These are phyloP conservation scores for Clitopilus passeckerianus DNA, from an alignment of 768 basidiomycete genomes.

Conservation along the genomic window DNA sequence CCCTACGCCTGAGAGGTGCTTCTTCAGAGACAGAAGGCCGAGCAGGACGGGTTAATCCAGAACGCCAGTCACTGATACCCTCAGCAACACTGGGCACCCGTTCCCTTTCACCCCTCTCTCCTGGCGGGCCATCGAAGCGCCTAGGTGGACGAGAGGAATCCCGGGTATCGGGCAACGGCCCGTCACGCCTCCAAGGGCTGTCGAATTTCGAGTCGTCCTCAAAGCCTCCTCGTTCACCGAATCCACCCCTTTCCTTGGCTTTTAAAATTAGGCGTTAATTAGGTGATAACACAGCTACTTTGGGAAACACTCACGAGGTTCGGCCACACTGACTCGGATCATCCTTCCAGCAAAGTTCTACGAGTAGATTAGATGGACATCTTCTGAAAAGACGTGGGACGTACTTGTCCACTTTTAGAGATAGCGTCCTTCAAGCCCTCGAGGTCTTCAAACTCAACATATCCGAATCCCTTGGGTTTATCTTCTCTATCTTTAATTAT, in stretches of 20 bases:
- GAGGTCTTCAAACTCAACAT: constrained; percentile 89
- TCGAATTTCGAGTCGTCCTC: constrained; percentile 83
- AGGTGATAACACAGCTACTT: not conserved
- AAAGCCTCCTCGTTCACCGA: constrained; percentile 30
- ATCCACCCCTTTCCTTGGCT: constrained; percentile 76
- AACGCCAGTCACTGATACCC: constrained; percentile 66
- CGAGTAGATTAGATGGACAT: constrained; percentile 3
- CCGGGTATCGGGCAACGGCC: constrained; percentile 73
- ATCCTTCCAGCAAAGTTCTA: constrained; percentile 74
- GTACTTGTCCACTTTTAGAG: constrained; percentile 61
- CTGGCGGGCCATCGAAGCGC: constrained; percentile 51
- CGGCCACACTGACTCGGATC: constrained; percentile 91
- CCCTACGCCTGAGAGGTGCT: constrained; percentile 47
- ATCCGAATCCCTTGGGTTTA: constrained; percentile 97
- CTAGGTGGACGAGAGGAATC: constrained; percentile 55
- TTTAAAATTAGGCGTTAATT: constrained; percentile 8
- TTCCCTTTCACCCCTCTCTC: constrained; percentile 22
- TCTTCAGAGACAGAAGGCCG: constrained; percentile 42
- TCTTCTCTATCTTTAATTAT: constrained; percentile 92
- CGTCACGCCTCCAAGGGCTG: constrained; percentile 81
- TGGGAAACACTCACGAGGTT: constrained; percentile 74
- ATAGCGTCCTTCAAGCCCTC: constrained; percentile 86
- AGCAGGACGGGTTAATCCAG: constrained; percentile 32
- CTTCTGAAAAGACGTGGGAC: not conserved
- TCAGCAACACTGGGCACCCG: constrained; percentile 52